A percentile compares a stretch with the other conserved stretches of the same genome.
phyloP scores from a whole-genome alignment of 768 basidiomycete species.

The Asterophora parasitica region DNA sequence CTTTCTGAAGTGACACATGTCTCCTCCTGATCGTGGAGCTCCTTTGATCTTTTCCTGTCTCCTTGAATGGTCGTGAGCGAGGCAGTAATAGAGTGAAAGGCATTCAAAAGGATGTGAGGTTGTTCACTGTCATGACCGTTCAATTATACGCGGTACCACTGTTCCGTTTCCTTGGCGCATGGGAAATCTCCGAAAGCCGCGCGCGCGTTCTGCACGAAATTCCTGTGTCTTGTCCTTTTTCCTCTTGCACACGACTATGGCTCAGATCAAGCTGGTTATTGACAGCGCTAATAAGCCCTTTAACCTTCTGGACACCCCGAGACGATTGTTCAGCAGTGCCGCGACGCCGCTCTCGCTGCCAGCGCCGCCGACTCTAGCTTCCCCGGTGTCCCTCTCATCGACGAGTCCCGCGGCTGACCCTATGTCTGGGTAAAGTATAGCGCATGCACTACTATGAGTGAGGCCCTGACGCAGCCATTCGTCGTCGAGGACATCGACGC shows the following conservation, averaged over 20 bases:
- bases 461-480: not conserved
- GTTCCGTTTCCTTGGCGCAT: slow-evolving; percentile 8
- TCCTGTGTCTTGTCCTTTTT: no score
- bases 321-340: no score
- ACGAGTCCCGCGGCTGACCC: no score
- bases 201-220: no score
- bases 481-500: not conserved
- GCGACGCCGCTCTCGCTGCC: not conserved
- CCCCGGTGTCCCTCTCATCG: no score
- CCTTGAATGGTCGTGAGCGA: not conserved
- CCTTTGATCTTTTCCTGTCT: no score
- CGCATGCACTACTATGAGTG: not conserved
- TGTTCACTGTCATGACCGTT: no score
- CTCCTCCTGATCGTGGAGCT: slow-evolving; percentile 11
- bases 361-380: no score
- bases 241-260: no score
- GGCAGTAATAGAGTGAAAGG: not conserved
- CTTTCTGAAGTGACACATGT: slow-evolving; percentile 15
- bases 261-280: no score
- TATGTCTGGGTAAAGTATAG: not conserved
- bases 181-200: not conserved
- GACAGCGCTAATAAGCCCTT: no score
- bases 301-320: no score
- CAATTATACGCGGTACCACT: slow-evolving; percentile 5
- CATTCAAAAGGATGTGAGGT: slow-evolving; percentile 1